phyloP scores from a whole-genome alignment of 352 stramenopile species.

The Phytophthora boehmeriae region DNA sequence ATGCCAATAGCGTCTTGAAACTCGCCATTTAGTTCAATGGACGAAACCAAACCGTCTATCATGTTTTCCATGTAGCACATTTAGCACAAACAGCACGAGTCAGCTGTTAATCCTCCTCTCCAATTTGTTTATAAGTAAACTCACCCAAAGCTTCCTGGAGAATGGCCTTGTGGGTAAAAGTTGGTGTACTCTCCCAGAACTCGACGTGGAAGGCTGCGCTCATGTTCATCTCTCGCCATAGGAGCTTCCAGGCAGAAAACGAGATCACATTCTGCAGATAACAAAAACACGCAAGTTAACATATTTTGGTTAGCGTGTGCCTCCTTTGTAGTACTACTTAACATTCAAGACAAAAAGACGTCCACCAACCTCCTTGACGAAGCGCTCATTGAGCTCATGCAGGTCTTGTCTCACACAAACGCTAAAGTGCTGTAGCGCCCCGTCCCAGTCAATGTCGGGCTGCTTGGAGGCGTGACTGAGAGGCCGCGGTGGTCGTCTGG shows the following conservation, averaged over 20 bases:
- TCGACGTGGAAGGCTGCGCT: slow-evolving; percentile 76
- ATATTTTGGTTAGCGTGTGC: too few relatives aligned
- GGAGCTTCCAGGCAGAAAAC: slow-evolving; percentile 54
- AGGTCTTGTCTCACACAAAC: slow-evolving; percentile 42
- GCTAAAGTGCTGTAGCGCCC: slow-evolving; percentile 47
- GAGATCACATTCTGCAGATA: slow-evolving; percentile 31
- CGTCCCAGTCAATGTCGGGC: slow-evolving; percentile 37
- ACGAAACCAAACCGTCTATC: slow-evolving; percentile 49
- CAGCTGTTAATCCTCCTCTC: too few relatives aligned
- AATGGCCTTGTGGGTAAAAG: slow-evolving; percentile 57
- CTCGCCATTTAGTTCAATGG: slow-evolving; percentile 33
- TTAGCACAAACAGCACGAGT: slow-evolving; percentile 1
- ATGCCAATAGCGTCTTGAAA: slow-evolving; percentile 26
- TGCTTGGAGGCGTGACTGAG: slow-evolving; percentile 23
- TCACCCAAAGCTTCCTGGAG: slow-evolving; percentile 58
- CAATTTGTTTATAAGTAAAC: not conserved
- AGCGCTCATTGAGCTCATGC: slow-evolving; percentile 40
- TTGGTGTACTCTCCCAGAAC: slow-evolving; percentile 74
- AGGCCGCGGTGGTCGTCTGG: slow-evolving; percentile 3
- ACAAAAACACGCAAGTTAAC: not conserved
- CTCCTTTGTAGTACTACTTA: not conserved
- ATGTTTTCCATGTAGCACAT: not conserved
- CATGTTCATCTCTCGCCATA: slow-evolving; percentile 51
- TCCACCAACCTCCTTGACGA: slow-evolving; percentile 30
- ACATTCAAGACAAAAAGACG: not conserved